Evolutionary conservation across 2,329 filamentous ascomycete genomes (phyloP), one percentile per base, ranked within the genome.

Genomic region (Xylariaceae sp.): DNA sequence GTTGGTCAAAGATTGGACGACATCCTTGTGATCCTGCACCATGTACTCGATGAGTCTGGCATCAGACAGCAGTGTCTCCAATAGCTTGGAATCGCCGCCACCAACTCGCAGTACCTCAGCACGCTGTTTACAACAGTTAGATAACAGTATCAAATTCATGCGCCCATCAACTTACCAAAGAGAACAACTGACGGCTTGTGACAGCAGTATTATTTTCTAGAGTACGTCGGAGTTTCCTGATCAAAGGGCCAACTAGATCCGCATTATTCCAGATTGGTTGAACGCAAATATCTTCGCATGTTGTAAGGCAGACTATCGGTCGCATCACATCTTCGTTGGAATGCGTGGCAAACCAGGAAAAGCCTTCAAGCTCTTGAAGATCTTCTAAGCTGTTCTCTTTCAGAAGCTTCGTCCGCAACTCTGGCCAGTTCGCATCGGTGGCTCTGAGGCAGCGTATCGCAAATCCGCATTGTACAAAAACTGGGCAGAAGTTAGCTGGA

Each of bases 1-100:
- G 11, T 49, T 37, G 13, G 5, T 39, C 44, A 55, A 23, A 42
- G 53, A 55, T 30, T 15, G 53, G 34, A 55, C n/a, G 37, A 55
- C 39, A 13, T 13, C n/a, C 35, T 8, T 34, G 30, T 55, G 30
- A 35, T 49, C 17, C 13, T 23, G 42, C 18, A 45, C 11, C 30
- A 55, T 55, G 9, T 49, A 11, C 39, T 55, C 53, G 2, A 55
- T 55, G 15, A 55, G 30, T 18, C 42, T 55, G 11, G 53, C 53
- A 10, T 55, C 42, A 44, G 53, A 55, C n/a, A 55, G 30, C 6
- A 55, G 30, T 42, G 3, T 9, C 7, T 13, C 9, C 37, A 42
- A 13, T 3, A 42, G 37, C 11, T 42, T 8, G 37, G 8, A 9
- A 13, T 42, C 11, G 37, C 37, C 9, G 37, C 4, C 7, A 8